Evolutionary conservation across 140 eudicot genomes (phyloP), one percentile per base, ranked within the genome.

Genomic region (Anethum foeniculum): DNA sequence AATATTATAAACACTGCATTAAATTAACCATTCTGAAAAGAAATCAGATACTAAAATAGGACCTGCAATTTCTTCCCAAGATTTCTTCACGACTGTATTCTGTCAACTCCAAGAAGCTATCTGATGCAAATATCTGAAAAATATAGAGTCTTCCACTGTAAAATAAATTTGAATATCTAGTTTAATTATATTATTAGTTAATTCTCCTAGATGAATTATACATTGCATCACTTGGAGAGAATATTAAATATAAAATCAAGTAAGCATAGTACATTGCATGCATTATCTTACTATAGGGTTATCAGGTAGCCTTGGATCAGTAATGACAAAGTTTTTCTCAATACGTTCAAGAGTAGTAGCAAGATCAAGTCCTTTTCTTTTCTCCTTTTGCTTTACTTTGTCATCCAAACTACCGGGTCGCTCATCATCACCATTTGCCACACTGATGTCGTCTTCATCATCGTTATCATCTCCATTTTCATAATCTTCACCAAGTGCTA

Each of bases 301-400:
- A 84, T 95, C 99, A 14, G 99, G 99, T 65, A 96, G 90, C 80
- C 99, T 85, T 10, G 99, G 99, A 90, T 96, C 99, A 34, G 99
- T 96, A 80, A 93, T 96, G 90, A 96, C 98, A 80, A 96, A 96
- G 80, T 96, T 96, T 79, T 96, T 96, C 91, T 96, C 98, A 0
- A 95, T 95, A 88, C 99, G 99, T 85, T 95, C 99, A 76, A 95
- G 97, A 1, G 99, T 95, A 0, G 99, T 95, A 60, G 99, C 99
- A 71, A 95, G 89, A 89, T 95, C 99, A 75, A 95, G 89, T 88
- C 99, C 99, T 92, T 91, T 96, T 88, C 99, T 91, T 93, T 88
- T 96, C 72, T 96, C 93, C 76, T 87, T 96, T 87, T 91, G 89
- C 85, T 96, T 82, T 65, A 91, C 96, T 90, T 90, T 91, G 76